phyloP scores from a whole-genome alignment of 768 basidiomycete species.

The Xerocomellus intermedius region DNA sequence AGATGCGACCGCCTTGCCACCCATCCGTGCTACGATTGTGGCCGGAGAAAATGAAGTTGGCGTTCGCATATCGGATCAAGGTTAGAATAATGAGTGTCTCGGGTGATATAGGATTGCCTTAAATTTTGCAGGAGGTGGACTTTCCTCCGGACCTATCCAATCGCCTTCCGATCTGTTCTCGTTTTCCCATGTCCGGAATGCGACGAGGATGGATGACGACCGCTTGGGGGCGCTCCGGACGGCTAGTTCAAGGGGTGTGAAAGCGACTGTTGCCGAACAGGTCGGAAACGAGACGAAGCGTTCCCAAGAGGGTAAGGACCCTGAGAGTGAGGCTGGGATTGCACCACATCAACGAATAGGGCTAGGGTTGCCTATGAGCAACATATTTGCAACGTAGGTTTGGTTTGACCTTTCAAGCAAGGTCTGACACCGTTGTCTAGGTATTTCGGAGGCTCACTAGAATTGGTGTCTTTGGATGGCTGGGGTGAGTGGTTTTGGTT shows the following conservation, averaged over 20 bases:
- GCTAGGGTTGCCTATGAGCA: constrained; percentile 85
- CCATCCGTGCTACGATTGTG: constrained; percentile 73
- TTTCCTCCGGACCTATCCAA: constrained; percentile 51
- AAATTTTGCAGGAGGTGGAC: constrained; percentile 61
- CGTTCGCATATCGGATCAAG: constrained; percentile 90
- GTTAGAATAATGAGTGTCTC: constrained; percentile 35
- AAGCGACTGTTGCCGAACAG: constrained; percentile 81
- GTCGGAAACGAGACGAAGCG: constrained; percentile 37
- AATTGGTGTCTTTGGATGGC: constrained; percentile 76
- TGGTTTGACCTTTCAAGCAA: background rate
- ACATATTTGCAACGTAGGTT: constrained; percentile 77
- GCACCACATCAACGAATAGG: constrained; percentile 67
- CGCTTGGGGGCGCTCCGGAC: constrained; percentile 67
- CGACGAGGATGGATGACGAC: constrained; percentile 61
- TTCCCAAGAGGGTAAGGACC: constrained; percentile 30
- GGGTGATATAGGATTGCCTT: constrained; percentile 1
- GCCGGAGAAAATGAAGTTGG: constrained; percentile 70
- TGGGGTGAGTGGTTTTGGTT: constrained; percentile 58
- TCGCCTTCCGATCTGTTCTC: constrained; percentile 81
- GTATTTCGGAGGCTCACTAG: constrained; percentile 81
- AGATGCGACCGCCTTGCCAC: constrained; percentile 45
- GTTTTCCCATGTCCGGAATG: constrained; percentile 83
- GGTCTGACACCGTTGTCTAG: constrained; percentile 34
- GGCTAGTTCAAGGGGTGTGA: constrained; percentile 61
- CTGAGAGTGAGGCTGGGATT: constrained; percentile 44